Conservation (phyloP, 495 filamentous ascomycete species). For the Neurospora sp. region DNA sequence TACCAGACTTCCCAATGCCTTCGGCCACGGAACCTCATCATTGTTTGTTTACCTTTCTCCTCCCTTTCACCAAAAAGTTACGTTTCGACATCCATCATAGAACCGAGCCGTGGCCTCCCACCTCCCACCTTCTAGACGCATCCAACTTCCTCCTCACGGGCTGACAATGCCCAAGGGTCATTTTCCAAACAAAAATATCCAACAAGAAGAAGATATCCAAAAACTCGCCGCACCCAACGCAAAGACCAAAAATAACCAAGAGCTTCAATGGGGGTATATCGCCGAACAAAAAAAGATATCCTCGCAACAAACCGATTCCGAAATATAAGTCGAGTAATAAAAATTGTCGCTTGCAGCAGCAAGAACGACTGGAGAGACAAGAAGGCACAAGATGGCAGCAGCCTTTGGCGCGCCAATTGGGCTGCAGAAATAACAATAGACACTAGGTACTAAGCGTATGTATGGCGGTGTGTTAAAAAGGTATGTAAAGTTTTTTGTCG, state of each 20-base stretch:
- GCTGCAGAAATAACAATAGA: neutral
- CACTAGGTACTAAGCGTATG: neutral
- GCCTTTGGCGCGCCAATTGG: neutral
- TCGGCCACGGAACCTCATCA: neutral
- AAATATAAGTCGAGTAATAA: neutral
- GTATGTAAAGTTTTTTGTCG: neutral
- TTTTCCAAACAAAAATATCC: neutral
- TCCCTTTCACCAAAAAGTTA: neutral
- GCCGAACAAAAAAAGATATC: conserved; percentile 4
- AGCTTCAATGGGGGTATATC: conserved; percentile 11
- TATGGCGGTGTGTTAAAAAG: neutral
- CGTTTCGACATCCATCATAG: neutral
- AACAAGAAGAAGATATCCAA: conserved; percentile 1
- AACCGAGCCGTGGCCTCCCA: neutral
- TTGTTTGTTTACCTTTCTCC: neutral
- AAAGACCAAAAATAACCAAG: neutral
- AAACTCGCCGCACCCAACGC: neutral
- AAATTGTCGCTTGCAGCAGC: neutral
- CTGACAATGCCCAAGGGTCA: neutral
- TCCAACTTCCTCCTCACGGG: neutral
- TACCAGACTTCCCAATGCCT: neutral
- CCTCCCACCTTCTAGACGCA: neutral
- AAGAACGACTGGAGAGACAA: neutral
- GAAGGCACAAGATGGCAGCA: neutral
- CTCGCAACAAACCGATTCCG: neutral